These are phyloP conservation scores for Phaeosphaeria sp. DNA, from an alignment of 2,329 filamentous ascomycete species.

Conservation along the genomic window DNA sequence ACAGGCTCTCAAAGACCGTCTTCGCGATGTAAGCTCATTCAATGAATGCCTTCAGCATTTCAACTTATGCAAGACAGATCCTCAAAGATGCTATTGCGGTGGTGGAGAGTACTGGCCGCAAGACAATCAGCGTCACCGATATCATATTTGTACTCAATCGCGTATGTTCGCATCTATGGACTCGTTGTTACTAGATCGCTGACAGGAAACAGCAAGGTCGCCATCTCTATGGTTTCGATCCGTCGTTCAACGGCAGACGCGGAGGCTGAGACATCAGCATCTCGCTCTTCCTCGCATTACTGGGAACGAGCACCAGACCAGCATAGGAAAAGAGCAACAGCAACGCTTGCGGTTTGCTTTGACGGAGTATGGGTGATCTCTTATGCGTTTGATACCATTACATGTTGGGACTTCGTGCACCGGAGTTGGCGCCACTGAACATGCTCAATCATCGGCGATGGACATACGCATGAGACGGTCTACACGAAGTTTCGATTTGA, in stretches of 20 bases:
- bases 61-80: conserved; percentile 20
- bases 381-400: not conserved
- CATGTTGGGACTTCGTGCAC: not conserved
- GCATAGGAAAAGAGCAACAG: not conserved
- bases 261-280: not conserved
- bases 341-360: not conserved
- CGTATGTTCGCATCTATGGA: no score
- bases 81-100: conserved; percentile 30
- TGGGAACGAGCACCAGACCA: not conserved
- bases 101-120: conserved; percentile 34
- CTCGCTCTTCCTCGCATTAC: not conserved
- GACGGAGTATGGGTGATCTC: not conserved
- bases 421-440: not conserved
- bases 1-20: conserved; percentile 55
- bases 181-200: not conserved
- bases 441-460: not conserved
- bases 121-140: conserved; percentile 39
- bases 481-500: not conserved
- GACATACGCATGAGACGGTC: not conserved
- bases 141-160: conserved; percentile 41
- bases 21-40: conserved; percentile 47
- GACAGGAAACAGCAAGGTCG: conserved; percentile 21
- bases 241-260: conserved; percentile 11
- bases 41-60: conserved; percentile 2
- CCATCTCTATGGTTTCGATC: conserved; percentile 36